Base-by-base conservation (phyloP, 108 stramenopile species). In the Cyclotella kingstonii region DNA sequence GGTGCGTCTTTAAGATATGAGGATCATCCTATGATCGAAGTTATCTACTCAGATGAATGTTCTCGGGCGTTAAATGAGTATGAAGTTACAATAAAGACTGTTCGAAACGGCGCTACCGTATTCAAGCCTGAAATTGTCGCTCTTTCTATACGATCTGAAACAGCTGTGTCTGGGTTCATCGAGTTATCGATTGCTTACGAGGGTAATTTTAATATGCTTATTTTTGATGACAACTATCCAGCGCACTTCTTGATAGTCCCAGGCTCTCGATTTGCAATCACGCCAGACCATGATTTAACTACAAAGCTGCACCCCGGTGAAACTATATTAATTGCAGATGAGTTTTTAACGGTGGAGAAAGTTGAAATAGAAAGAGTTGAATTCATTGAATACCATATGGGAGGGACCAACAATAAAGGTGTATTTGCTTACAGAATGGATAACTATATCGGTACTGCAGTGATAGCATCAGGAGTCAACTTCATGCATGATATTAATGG, bases 171-270 rank as follows among this genome's bases (percentile, higher is more conserved):
- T 18, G 80, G 80, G n/a, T 63, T 49, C 31, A 50, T 81, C 6
- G 80, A 81, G 27, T 9, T 81, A 30, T 77, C 76, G 5, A 55
- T 73, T 28, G 83, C 78, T 35, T 84, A 64, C 48, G 50, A 63
- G 45, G 70, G 75, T 10, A 35, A 42, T 11, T 77, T 53, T 34
- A 46, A 66, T 46, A 61, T 70, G 48, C 35, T 79, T 30, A 38
- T 79, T 42, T 62, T 58, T 23, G 14, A 53, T n/a, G 62, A 40
- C 18, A 65, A 51, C 29, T 46, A 44, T 25, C 66, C 78, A 41
- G 72, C 73, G 4, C 58, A 23, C 12, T 70, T 76, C 52, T 59
- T 41, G 25, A 41, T 77, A 15, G 49, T 63, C 19, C 47, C 60
- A 45, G 76, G 72, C 35, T 77, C 76, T 12, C 56, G 54, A 47